Evolutionary conservation across 2,329 filamentous ascomycete species (phyloP), one percentile per base, ranked within the genome.

Genomic region (Nigrospora sphaerica): DNA sequence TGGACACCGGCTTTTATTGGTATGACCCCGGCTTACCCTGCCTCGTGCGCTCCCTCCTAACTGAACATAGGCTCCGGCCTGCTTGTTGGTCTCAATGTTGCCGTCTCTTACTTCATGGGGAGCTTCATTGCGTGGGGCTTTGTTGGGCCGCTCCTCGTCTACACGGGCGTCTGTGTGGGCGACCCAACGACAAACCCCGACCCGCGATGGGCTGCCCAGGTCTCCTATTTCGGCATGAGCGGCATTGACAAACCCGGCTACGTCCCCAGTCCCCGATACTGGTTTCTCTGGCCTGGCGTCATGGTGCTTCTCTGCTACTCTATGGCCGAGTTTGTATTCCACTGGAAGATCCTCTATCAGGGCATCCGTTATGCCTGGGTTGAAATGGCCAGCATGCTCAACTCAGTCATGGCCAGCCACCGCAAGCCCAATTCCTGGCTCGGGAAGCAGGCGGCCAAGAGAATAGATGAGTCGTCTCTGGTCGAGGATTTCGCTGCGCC

Each of bases 21-120:
- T 11, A 64, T 64, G 32, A 10, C 34, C 12, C 34, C 6, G 13
- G 34, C 6, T 36, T 9, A 36, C 12, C 34, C 13, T 17, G 13
- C 14, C 34, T 11, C 14, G 10, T 12, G 34, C 34, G 34, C 13
- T 36, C 13, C 34, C 34, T 11, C 2, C 34, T 17, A 36, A 17
- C 76, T 76, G 36, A 80, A 80, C 61, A 78, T 80, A 46, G 77
- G 77, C 16, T 72, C 70, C 37, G 77, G 76, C 38, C 77, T 81
- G 62, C 69, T 81, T 36, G 76, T 80, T 51, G 77, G 77, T 47
- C 64, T 80, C 51, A 81, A 82, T 60, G 71, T 75, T 31, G 73
- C 77, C 37, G 63, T 79, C 51, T 81, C 77, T 35, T 75, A 81
- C 66, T 76, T 80, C 45, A 65, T 56, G 32, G 78, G 79, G 31